These are phyloP conservation scores for Alisma plantagoaquatica DNA, from an alignment of 106 monocot genomes.

Conservation along the genomic window DNA sequence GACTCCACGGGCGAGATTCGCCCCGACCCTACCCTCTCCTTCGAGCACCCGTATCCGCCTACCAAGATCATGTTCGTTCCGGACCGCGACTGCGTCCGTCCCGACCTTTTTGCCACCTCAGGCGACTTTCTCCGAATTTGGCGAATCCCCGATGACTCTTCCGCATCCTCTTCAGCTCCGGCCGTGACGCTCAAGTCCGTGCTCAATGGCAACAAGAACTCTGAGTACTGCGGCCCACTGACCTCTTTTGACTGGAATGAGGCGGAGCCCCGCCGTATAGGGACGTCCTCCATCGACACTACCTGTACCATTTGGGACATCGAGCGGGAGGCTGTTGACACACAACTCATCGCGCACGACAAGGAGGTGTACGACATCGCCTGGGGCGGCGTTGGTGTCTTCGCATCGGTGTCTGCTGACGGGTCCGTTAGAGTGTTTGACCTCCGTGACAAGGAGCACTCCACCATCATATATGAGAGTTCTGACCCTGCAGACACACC, in stretches of 20 bases:
- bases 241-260: conserved; percentile 99
- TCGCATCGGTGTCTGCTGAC: conserved; percentile 95
- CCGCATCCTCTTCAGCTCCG: too few relatives aligned
- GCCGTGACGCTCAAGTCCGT: conserved; percentile 31
- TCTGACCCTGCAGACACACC: conserved; percentile 77
- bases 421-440: conserved; percentile 97
- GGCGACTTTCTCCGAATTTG: conserved; percentile 94
- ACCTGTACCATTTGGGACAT: conserved; percentile 99
- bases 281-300: conserved; percentile 88
- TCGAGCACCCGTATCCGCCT: conserved; percentile 93
- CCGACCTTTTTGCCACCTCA: conserved; percentile 93
- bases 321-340: conserved; percentile 84
- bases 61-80: conserved; percentile 93
- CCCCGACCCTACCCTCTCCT: conserved; percentile 66
- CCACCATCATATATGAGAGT: conserved; percentile 97
- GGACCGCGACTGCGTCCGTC: conserved; percentile 69
- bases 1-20: conserved; percentile 94
- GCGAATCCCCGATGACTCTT: conserved; percentile 30
- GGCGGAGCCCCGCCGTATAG: conserved; percentile 86
- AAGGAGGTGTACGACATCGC: conserved; percentile 98
- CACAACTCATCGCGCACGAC: conserved; percentile 97
- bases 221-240: conserved; percentile 95
- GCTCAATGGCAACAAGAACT: conserved; percentile 91
- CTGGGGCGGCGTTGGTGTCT: conserved; percentile 96
- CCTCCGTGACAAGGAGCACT: conserved; percentile 96